Evolutionary conservation across 2,329 filamentous ascomycete genomes (phyloP), one percentile per base, ranked within the genome.

Genomic region (Phialocephala sp.): DNA sequence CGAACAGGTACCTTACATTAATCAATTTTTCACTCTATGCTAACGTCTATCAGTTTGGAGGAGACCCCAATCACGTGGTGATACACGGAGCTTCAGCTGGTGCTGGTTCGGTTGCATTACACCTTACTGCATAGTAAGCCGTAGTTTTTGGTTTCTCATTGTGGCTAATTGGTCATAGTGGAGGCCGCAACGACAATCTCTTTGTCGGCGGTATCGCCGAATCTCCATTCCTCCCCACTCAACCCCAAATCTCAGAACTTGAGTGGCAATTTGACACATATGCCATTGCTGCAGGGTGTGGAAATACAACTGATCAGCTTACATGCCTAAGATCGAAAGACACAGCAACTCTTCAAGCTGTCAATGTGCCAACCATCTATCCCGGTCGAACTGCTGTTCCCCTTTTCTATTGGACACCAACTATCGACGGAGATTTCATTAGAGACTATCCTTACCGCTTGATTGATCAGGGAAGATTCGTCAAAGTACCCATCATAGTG

Each of bases 51-150:
- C 22, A 74, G 68, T 82, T 83, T 69, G 79, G 82, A 14, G 82
- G 83, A 0, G 77, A 84, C 68, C 79, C 80, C 9, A 66, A 73
- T 35, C 78, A 80, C 64, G 80, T 85, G 4, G 81, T 82, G 0
- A 78, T 84, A 36, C 80, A 82, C 63, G 82, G 83, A 2, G 78
- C 78, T 52, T 82, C 79, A 11, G 80, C 82, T 8, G 83, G 83
- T 14, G 82, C 75, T n/a, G 81, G 78, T 4, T 81, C 81, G 9
- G 79, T 84, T 8, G 74, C 77, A 4, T 69, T 77, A 54, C 78
- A 80, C 65, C 62, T 80, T 0, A 72, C 68, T 55, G 72, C 73
- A 58, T 73, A 74, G 66, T 67, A 52, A 60, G 66, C 39, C 3
- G 2, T 20, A 35, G 22, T 9, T 1, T 24, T 24, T 14, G 11